Evolutionary conservation across 345 rosid genomes (phyloP).

Genomic region (Salix viminalis): DNA sequence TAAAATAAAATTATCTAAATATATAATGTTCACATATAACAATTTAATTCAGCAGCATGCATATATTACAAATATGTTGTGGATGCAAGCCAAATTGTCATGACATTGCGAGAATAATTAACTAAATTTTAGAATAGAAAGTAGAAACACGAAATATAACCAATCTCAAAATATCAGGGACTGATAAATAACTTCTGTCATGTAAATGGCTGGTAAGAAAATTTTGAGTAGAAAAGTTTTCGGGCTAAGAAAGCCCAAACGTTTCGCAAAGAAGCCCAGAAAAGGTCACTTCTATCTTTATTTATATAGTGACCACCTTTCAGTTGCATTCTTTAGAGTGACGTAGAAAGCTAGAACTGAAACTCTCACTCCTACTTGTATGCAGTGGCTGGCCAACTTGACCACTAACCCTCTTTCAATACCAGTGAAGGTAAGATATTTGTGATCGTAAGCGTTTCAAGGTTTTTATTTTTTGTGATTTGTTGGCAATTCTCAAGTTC

Average conservation of each 20-base stretch:
- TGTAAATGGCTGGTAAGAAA: neutral
- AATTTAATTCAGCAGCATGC: too few species aligned
- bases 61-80: too few species aligned
- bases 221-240: too few species aligned
- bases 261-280: neutral
- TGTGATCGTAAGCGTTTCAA: neutral
- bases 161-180: neutral
- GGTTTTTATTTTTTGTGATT: neutral
- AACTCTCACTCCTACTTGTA: neutral
- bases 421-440: neutral
- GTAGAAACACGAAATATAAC: too few species aligned
- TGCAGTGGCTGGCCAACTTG: neutral
- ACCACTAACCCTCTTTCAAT: neutral
- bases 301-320: neutral
- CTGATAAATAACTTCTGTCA: neutral
- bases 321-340: neutral
- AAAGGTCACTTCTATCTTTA: too few species aligned
- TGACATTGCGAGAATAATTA: too few species aligned
- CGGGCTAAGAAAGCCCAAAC: too few species aligned
- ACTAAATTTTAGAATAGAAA: too few species aligned
- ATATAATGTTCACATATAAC: too few species aligned
- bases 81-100: too few species aligned
- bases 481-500: neutral
- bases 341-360: neutral
- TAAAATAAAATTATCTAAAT: too few species aligned